Percentiles rank a stretch among this genome's conserved stretches.
Evolutionary conservation across 208 protist genomes (phyloP).

Genomic region (Leishmania major): DNA sequence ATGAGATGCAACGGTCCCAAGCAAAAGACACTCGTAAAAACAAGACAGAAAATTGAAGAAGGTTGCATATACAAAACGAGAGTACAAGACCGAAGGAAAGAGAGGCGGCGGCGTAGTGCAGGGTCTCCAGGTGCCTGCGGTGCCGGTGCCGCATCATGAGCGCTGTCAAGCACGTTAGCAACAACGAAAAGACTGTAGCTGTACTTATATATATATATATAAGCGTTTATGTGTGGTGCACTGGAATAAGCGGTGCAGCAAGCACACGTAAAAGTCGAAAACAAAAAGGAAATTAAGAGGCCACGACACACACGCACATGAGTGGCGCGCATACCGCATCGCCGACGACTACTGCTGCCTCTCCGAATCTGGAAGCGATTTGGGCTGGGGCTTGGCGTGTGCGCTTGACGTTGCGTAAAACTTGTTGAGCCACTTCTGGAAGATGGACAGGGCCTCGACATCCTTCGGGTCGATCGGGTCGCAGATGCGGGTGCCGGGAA

Average conservation of each 20-base stretch:
- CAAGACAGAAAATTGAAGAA: background rate
- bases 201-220: too few species aligned
- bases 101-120: constrained; percentile 4
- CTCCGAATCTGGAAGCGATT: background rate
- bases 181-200: background rate
- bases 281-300: background rate
- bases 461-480: constrained; percentile 46
- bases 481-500: constrained; percentile 55
- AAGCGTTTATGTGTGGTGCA: background rate
- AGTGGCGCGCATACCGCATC: background rate
- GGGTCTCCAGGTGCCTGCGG: background rate
- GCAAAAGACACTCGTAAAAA: background rate
- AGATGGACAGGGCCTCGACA: constrained; percentile 31
- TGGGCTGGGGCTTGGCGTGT: background rate
- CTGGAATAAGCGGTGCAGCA: background rate
- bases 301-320: background rate
- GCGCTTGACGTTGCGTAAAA: background rate
- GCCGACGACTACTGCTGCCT: background rate
- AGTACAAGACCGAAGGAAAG: background rate
- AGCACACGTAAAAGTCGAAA: background rate
- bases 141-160: background rate
- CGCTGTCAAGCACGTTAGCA: background rate
- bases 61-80: background rate
- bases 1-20: background rate
- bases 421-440: constrained; percentile 30